Evolutionary conservation across 139 green algal species (phyloP), one percentile per base, ranked within the genome.

Genomic region (Chlamydomonas schloesseri): DNA sequence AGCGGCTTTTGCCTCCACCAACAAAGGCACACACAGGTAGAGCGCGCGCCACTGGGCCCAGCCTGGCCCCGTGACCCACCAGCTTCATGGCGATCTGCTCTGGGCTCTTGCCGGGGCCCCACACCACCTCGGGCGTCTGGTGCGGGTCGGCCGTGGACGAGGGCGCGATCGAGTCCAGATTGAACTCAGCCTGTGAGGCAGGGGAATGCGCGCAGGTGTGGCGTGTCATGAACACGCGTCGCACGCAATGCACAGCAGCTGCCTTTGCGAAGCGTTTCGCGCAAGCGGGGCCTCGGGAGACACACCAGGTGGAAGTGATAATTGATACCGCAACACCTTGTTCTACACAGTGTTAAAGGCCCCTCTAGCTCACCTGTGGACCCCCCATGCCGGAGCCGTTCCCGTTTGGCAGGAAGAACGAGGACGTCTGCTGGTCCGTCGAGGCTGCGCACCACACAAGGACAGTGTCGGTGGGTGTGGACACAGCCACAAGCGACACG

Each of bases 81-180:
- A 89, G 77, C 57, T 74, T 82, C 23, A 76, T 60, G 0, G 86
- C 86, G 24, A 89, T 81, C 78, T 89, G 78, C 28, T 89, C 86
- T 0, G 86, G 53, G 0, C 42, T 79, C 77, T 89, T 89, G 23
- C 86, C 86, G 0, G 86, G 78, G 36, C 78, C 86, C 82, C 82
- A 89, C n/a, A 89, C 86, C 24, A 89, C 86, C 78, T 89, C 74
- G 17, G 75, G 79, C 13, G 47, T 85, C 24, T 76, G 65, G 24
- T 77, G 67, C 47, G 65, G 47, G 50, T 85, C 79, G 20, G 26
- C 31, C 42, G 42, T 13, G 2, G 67, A 55, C 10, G 50, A 15
- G 21, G 77, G n/a, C 8, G 67, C 79, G 9, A 85, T 47, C n/a
- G 47, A 23, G 36, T 57, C 79, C 31, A 85, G 31, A n/a, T 76